Evolutionary conservation across 164 flowering plant species (phyloP).

Genomic region (Saururus chinensis): DNA sequence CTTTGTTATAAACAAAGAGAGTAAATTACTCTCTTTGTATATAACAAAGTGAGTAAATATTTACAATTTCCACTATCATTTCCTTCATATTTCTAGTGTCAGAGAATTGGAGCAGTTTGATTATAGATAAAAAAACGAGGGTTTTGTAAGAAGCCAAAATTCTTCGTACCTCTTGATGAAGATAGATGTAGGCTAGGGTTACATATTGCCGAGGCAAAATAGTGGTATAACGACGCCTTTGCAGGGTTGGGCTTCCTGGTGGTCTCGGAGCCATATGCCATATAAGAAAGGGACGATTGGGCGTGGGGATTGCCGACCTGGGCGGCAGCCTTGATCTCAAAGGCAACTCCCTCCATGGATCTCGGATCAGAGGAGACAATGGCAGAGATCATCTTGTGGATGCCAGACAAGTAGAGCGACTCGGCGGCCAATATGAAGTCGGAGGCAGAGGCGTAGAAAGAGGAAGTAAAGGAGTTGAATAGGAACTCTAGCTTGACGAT

Average conservation of each 20-base stretch:
- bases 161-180: conserved; percentile 56
- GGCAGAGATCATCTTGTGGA: conserved; percentile 44
- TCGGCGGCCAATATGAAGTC: conserved; percentile 11
- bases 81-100: too few relatives aligned
- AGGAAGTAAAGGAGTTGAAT: conserved; percentile 1
- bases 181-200: conserved; percentile 75
- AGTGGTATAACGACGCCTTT: conserved; percentile 61
- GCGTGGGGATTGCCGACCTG: conserved; percentile 50
- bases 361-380: conserved; percentile 35
- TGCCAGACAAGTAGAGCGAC: conserved; percentile 37
- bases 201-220: conserved; percentile 88
- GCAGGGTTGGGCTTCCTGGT: conserved; percentile 43
- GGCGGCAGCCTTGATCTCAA: conserved; percentile 55
- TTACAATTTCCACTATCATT: too few relatives aligned
- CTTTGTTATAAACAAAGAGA: too few relatives aligned
- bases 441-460: neutral
- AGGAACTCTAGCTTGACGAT: conserved; percentile 46
- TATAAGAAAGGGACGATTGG: conserved; percentile 64
- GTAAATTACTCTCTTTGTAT: too few relatives aligned
- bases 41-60: too few relatives aligned
- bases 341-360: conserved; percentile 52
- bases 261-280: conserved; percentile 60
- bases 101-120: too few relatives aligned
- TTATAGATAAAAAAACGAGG: too few relatives aligned
- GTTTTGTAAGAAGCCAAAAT: too few relatives aligned